phyloP scores from a whole-genome alignment of 1,139 yeast species.

The Magnusiomyces tetraspermus region DNA sequence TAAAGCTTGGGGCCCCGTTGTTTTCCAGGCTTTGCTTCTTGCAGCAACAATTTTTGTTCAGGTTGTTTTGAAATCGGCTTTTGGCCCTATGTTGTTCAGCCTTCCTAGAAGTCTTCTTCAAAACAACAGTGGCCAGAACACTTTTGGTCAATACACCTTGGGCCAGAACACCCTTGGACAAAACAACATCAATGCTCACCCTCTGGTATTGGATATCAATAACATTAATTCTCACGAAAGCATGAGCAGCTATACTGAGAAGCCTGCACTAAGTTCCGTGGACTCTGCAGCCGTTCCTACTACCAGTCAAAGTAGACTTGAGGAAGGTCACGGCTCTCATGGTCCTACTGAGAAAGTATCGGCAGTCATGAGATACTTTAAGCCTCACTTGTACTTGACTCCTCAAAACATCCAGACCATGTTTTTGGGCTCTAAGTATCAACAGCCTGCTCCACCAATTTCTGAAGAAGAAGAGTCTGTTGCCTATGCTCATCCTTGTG shows the following conservation, averaged over 20 bases:
- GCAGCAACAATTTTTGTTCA: slow-evolving; percentile 64
- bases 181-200: too few species aligned
- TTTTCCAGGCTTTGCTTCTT: slow-evolving; percentile 56
- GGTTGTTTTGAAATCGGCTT: slow-evolving; percentile 49
- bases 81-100: slow-evolving; percentile 51
- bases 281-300: slow-evolving; percentile 5
- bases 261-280: too few species aligned
- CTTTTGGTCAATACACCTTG: too few species aligned
- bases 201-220: too few species aligned
- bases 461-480: slow-evolving; percentile 35
- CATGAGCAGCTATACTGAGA: too few species aligned
- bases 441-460: slow-evolving; percentile 26
- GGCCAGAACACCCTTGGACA: too few species aligned
- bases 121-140: too few species aligned
- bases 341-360: slow-evolving; percentile 3
- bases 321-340: not conserved
- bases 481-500: slow-evolving; percentile 72
- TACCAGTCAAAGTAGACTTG: slow-evolving; percentile 8
- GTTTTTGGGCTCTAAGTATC: slow-evolving; percentile 38
- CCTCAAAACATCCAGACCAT: slow-evolving; percentile 25
- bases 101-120: slow-evolving; percentile 47
- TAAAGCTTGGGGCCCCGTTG: slow-evolving; percentile 92
- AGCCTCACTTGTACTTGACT: slow-evolving; percentile 55
- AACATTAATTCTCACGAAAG: too few species aligned
- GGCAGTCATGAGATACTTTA: slow-evolving; percentile 24